Conservation (phyloP, 2,329 filamentous ascomycete species). For the Calonectria crousiana region DNA sequence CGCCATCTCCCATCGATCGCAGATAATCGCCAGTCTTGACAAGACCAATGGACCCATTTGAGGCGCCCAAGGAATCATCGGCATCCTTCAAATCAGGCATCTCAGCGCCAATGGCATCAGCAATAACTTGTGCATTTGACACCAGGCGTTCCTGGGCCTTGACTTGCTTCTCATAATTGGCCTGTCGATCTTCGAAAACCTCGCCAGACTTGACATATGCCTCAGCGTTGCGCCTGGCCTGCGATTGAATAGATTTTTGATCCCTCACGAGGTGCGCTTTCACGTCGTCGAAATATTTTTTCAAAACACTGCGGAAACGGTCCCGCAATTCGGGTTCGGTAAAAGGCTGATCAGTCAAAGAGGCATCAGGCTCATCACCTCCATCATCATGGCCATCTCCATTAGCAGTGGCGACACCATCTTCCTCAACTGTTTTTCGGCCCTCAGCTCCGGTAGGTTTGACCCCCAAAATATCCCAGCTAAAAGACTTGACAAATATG, state of each 20-base stretch:
- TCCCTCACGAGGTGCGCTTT: constrained; percentile 90
- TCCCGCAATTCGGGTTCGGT: constrained; percentile 82
- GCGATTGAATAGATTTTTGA: constrained; percentile 87
- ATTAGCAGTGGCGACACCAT: constrained; percentile 72
- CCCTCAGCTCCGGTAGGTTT: constrained; percentile 78
- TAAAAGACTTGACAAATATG: constrained; percentile 94
- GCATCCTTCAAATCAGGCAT: constrained; percentile 95
- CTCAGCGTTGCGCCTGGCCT: constrained; percentile 95
- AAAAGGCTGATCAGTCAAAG: constrained; percentile 77
- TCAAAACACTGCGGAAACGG: constrained; percentile 87
- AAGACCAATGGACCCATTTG: constrained; percentile 86
- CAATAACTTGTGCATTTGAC: constrained; percentile 89
- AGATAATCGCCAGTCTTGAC: constrained; percentile 96
- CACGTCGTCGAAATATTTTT: constrained; percentile 92
- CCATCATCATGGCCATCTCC: constrained; percentile 55
- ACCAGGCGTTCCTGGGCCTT: constrained; percentile 93
- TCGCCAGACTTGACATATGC: constrained; percentile 99
- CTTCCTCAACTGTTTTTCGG: constrained; percentile 86
- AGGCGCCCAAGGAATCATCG: constrained; percentile 73
- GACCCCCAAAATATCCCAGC: constrained; percentile 93
- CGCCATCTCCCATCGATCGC: constrained; percentile 87
- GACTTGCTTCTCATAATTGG: constrained; percentile 93
- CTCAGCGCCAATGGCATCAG: constrained; percentile 87
- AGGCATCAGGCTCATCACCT: constrained; percentile 33
- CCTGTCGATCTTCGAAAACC: constrained; percentile 96